phyloP scores from a whole-genome alignment of 2,329 filamentous ascomycete species.

The Aphanoascus verrucosus region DNA sequence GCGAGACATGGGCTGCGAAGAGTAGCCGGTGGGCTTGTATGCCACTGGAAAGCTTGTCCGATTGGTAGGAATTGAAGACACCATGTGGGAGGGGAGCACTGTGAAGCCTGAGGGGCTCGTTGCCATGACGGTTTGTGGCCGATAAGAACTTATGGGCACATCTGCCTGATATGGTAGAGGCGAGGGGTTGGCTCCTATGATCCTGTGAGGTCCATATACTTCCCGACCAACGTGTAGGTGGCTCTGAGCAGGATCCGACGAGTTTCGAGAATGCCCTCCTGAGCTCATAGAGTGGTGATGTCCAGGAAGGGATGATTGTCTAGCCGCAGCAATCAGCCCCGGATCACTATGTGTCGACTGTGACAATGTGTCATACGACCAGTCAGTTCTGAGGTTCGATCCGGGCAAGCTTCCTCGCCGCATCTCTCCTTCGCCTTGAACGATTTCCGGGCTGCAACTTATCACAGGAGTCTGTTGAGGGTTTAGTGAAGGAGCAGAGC shows the following conservation, averaged over 20 bases:
- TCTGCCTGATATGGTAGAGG: slow-evolving; percentile 28
- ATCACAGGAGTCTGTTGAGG: background rate
- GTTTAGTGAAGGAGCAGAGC: slow-evolving; percentile 5
- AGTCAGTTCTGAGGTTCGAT: background rate
- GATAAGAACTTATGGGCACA: slow-evolving; percentile 24
- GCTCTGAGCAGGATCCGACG: slow-evolving; percentile 3
- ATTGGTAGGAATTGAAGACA: background rate
- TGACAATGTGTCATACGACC: slow-evolving; percentile 1
- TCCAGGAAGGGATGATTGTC: background rate
- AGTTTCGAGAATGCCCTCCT: background rate
- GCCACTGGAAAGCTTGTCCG: slow-evolving; percentile 3
- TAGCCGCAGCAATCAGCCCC: slow-evolving; percentile 3
- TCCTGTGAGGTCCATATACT: background rate
- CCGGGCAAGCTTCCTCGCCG: background rate
- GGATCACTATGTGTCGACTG: slow-evolving; percentile 14
- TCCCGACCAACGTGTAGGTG: background rate
- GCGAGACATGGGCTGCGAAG: slow-evolving; percentile 24
- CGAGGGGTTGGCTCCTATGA: slow-evolving; percentile 10
- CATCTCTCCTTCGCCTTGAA: background rate
- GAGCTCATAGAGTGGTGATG: background rate
- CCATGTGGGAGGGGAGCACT: background rate
- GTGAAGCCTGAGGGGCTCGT: slow-evolving; percentile 12
- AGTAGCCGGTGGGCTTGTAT: slow-evolving; percentile 19
- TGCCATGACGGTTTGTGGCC: slow-evolving; percentile 17
- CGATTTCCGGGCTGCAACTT: background rate